Base-by-base conservation (phyloP, 306 rosid genomes). In the Cucurbita pepo region DNA sequence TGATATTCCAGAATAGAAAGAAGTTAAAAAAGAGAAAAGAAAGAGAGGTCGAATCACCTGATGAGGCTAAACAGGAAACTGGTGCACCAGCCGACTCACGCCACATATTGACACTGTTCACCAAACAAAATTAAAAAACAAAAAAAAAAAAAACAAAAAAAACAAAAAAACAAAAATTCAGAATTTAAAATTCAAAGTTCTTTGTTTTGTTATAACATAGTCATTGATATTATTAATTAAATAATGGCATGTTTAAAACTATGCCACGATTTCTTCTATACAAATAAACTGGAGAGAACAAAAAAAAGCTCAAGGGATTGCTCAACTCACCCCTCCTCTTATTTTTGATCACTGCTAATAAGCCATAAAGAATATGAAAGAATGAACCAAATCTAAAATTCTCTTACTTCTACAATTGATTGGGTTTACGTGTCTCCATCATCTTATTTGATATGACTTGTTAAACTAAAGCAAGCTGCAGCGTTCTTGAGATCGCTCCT, bases 381-480 rank as follows among this genome's bases (percentile, higher is more conserved):
- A 61, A 6, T 37, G 4, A 19, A 40, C 19, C 3, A 30, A 30
- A 30, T 12, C 45, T 12, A 59, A 13, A 34, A 59, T 14, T 5
- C 54, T n/a, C 7, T 30, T 14, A 25, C 43, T 10, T 58, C 8
- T 38, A 62, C 48, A 38, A 15, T 38, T 18, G 11, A 13, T 38
- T 18, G 12, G 30, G 51, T 10, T 38, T 59, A 11, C 30, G 10
- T 64, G 8, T 18, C 4, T 62, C 1, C 3, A 38, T n/a, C 34
- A 22, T 60, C 45, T 18, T 64, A 61, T 61, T 61, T 61, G 69
- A 61, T 48, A 61, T 61, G 40, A 47, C 72, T 66, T 7, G 71
- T 81, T 38, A 84, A 40, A 45, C 78, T 77, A 76, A 84, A 69
- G 40, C 75, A 81, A 10, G 83, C 79, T 14, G 85, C 85, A 12